Evolutionary conservation across 2,329 filamentous ascomycete genomes (phyloP), one percentile per base, ranked within the genome.

Genomic region (Reticulascus tulasneorum): DNA sequence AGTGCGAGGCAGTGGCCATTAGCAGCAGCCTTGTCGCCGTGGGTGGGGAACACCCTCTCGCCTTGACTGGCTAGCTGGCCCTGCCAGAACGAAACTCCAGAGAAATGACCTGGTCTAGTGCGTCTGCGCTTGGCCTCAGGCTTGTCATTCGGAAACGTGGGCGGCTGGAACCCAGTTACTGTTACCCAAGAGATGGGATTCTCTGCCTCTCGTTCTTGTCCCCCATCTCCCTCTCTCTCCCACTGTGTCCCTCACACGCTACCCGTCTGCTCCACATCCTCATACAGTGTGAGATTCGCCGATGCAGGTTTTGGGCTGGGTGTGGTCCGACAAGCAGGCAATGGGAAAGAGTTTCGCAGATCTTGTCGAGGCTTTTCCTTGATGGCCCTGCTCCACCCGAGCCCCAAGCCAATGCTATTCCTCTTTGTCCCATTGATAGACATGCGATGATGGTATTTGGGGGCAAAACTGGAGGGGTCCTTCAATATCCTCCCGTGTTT

Each of bases 131-230:
- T 32, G 28, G 23, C 34, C 24, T 27, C 10, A 28, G 23, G 37
- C 32, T 32, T 42, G 31, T n/a, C 28, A 42, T 40, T 42, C 32
- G 40, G 40, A 42, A 42, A 36, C 40, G 37, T 36, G 40, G n/a
- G 40, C 40, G 40, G 32, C 37, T 42, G 40, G 37, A 36, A 42
- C 40, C 31, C 40, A n/a, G n/a, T 18, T 29, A 22, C 13, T 20
- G 32, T 24, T 17, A 34, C 19, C 21, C 35, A 38, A 41, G 30
- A 34, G 38, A 38, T 23, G 10, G 12, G 10, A n/a, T 19, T 16
- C 29, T 32, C 16, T 22, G 27, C 20, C 33, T 26, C 11, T 30
- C 16, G 22, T 11, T 33, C 12, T 24, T 23, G 25, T 23, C n/a
- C 9, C n/a, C 19, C 18, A 15, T 16, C 30, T 33, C 23, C 24